Evolutionary conservation across 257 asterid genomes (phyloP).

Genomic region (Solanum chmielewskii): DNA sequence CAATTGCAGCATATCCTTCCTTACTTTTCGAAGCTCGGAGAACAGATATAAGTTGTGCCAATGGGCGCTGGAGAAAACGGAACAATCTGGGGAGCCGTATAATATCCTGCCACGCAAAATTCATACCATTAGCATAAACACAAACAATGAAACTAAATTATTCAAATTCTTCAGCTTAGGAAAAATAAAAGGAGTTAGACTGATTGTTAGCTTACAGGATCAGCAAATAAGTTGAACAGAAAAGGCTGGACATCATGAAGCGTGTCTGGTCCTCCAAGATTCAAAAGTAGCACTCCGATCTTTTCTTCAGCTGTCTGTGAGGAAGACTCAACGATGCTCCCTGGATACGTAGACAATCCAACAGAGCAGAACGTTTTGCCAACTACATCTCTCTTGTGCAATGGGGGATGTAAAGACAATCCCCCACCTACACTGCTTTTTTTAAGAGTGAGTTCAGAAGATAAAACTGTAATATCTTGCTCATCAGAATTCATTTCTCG

Average conservation of each 20-base stretch:
- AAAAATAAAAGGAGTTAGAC: neutral
- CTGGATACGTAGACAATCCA: slow-evolving; percentile 33
- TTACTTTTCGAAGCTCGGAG: slow-evolving; percentile 93
- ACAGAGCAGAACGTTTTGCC: slow-evolving; percentile 41
- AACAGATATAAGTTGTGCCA: slow-evolving; percentile 76
- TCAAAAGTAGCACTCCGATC: slow-evolving; percentile 80
- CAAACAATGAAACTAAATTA: neutral
- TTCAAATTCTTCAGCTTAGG: neutral
- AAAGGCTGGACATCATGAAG: slow-evolving; percentile 93
- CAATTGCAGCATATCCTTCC: slow-evolving; percentile 96
- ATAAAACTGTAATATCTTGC: slow-evolving; percentile 1
- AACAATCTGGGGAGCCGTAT: slow-evolving; percentile 94
- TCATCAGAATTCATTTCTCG: neutral
- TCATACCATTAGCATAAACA: neutral
- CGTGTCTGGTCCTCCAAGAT: slow-evolving; percentile 95
- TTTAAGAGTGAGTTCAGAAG: slow-evolving; percentile 9
- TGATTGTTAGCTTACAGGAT: slow-evolving; percentile 50
- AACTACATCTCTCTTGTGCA: slow-evolving; percentile 16
- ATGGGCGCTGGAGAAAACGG: slow-evolving; percentile 76
- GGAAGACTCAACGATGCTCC: slow-evolving; percentile 14
- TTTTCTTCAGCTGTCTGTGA: slow-evolving; percentile 46
- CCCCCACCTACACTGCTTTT: slow-evolving; percentile 11
- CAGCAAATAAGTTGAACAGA: slow-evolving; percentile 81
- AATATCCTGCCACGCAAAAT: slow-evolving; percentile 49
- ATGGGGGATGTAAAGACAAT: slow-evolving; percentile 18